Evolutionary conservation across 106 monocot species (phyloP).

Genomic region (Xerophyta viscosa): DNA sequence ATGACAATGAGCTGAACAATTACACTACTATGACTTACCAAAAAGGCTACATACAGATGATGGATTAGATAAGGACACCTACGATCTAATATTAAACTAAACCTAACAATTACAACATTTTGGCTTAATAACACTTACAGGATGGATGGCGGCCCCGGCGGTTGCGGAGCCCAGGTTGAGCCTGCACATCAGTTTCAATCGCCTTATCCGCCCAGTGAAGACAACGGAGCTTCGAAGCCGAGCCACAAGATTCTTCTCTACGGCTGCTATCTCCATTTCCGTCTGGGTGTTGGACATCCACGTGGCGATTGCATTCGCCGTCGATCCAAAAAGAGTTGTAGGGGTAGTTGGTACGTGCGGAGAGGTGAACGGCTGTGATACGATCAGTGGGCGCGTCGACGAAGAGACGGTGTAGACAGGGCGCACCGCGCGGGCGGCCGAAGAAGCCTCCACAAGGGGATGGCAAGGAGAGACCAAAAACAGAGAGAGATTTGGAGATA

Average conservation of each 20-base stretch:
- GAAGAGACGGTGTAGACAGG: constrained; percentile 22
- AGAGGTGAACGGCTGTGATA: constrained; percentile 13
- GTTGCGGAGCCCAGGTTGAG: not conserved
- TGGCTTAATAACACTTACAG: too few relatives aligned
- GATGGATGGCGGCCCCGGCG: not conserved
- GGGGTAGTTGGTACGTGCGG: constrained; percentile 19
- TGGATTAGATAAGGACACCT: not conserved
- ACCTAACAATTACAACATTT: too few relatives aligned
- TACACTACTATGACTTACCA: not conserved
- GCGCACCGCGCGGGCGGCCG: not conserved
- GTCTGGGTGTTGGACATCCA: too few relatives aligned
- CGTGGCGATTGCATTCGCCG: not conserved
- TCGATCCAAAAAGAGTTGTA: constrained; percentile 16
- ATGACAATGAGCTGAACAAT: too few relatives aligned
- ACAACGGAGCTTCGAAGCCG: not conserved
- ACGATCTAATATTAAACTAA: not conserved
- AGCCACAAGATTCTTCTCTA: constrained; percentile 4
- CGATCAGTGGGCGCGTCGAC: not conserved
- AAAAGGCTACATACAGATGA: not conserved
- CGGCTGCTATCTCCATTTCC: not conserved
- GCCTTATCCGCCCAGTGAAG: not conserved
- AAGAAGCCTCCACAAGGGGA: constrained; percentile 32
- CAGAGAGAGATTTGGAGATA: constrained; percentile 33
- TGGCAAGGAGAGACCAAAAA: constrained; percentile 52
- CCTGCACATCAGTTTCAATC: not conserved